Evolutionary conservation across 805 yeast species (phyloP), one percentile per base, ranked within the genome.

Genomic region (Citeromyces nyonsensis): DNA sequence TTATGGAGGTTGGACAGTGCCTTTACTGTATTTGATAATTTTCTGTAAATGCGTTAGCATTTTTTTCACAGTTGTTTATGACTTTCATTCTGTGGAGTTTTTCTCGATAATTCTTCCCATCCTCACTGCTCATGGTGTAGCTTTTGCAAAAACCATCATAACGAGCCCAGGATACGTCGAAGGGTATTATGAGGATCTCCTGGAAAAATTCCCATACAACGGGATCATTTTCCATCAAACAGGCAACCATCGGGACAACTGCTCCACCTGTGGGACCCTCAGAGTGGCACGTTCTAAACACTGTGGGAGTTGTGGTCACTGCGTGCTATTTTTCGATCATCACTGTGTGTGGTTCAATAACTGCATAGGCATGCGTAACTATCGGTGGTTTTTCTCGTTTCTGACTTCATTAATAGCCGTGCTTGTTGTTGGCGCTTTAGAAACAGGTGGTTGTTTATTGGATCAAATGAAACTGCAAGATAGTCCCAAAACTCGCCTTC

Each of bases 201-300:
- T 27, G 18, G 27, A 13, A 24, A 12, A 10, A n/a, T 63, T 56
- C 37, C 48, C 49, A 3, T 47, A 51, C 35, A 63, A 69, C 43
- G 52, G 55, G 11, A 38, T 69, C 29, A 61, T 68, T 24, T 69
- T 55, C 44, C 29, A 27, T 27, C 18, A 18, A n/a, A 11, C 13
- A 15, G 6, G 9, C 5, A 18, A 11, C 27, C 9, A 9, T 14
- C 10, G 44, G 15, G 31, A 35, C 11, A 65, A 71, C 41, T 63
- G 70, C 34, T 26, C 63, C 3, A 66, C 77, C 1, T 83, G 94
- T 44, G 49, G 65, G 8, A 54, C 66, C 28, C 72, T 81, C 73
- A 59, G 86, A 38, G 71, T 81, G 10, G 84, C 93, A 2, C 56
- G 93, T 35, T 59, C 83, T 5, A 73, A 79, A 39, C 94, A 83